phyloP scores from a whole-genome alignment of 768 basidiomycete species.

The Podaxis sp. region DNA sequence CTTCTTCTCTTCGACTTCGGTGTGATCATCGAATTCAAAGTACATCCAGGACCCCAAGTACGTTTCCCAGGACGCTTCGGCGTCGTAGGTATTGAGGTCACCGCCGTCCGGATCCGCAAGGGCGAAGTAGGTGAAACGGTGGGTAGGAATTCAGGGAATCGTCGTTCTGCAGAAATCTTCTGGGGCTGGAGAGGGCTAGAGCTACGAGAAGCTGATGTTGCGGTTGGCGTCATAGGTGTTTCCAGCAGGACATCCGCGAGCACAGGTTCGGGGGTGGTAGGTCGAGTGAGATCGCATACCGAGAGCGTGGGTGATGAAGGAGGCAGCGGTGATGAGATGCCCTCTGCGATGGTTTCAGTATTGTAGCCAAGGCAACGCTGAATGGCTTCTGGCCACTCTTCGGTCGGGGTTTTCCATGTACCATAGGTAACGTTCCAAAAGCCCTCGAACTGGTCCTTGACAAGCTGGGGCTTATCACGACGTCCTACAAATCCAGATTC shows the following conservation, averaged over 20 bases:
- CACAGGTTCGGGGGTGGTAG: neutral
- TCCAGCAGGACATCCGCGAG: neutral
- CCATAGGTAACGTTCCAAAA: conserved; percentile 58
- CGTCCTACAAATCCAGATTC: conserved; percentile 53
- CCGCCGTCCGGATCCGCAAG: neutral
- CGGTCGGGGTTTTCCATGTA: conserved; percentile 31
- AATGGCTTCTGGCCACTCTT: conserved; percentile 50
- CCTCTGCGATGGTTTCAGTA: neutral
- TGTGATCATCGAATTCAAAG: conserved; percentile 26
- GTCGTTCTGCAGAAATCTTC: neutral
- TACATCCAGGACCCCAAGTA: conserved; percentile 12
- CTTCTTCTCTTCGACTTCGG: conserved; percentile 24
- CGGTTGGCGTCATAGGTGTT: neutral
- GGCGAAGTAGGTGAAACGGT: conserved; percentile 3
- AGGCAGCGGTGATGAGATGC: neutral
- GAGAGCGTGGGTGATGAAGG: conserved; percentile 9
- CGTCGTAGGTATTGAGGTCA: conserved; percentile 2
- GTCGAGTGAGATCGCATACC: neutral
- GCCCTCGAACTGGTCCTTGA: conserved; percentile 49
- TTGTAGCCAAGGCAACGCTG: conserved; percentile 21
- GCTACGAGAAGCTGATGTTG: neutral
- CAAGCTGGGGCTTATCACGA: conserved; percentile 41
- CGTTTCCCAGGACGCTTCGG: conserved; percentile 12
- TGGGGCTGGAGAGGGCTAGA: neutral
- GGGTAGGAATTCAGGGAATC: neutral